Conservation (phyloP, 768 basidiomycete genomes). For the Filobasidium floriforme region DNA sequence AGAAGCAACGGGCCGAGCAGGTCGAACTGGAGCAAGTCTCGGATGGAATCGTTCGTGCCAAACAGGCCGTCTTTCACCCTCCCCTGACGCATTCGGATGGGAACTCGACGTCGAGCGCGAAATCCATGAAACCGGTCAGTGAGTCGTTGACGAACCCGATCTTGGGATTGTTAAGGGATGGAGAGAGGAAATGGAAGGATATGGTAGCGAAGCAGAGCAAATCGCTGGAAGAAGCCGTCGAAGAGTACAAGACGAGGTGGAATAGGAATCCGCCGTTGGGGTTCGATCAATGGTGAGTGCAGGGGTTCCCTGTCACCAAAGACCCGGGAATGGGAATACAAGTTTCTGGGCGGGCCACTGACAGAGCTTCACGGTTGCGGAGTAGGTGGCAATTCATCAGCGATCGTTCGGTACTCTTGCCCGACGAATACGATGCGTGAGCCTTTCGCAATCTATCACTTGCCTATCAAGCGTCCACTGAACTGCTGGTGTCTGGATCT, state of each 20-base stretch:
- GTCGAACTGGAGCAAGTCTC: constrained; percentile 35
- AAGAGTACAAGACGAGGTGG: constrained; percentile 74
- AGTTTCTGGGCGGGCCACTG: not conserved
- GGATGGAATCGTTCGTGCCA: constrained; percentile 33
- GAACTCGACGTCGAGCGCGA: constrained; percentile 5
- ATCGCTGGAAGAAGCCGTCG: constrained; percentile 67
- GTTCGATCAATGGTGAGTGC: constrained; percentile 72
- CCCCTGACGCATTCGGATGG: not conserved
- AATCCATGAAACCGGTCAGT: not conserved
- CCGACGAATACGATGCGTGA: constrained; percentile 45
- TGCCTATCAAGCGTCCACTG: no score
- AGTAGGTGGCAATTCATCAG: constrained; percentile 41
- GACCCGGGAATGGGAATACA: no score
- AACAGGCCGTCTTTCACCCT: constrained; percentile 17
- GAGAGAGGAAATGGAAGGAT: constrained; percentile 62
- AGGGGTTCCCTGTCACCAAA: not conserved
- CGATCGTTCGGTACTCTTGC: constrained; percentile 38
- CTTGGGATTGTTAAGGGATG: constrained; percentile 70
- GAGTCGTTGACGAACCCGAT: constrained; percentile 58
- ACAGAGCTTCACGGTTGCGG: not conserved
- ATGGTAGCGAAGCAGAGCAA: constrained; percentile 69
- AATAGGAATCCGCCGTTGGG: constrained; percentile 73
- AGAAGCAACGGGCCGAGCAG: constrained; percentile 37
- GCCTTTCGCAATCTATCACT: constrained; percentile 11
- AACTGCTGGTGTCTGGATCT: not conserved